Evolutionary conservation across 306 rosid genomes (phyloP).

Genomic region (Cicer bijugum): DNA sequence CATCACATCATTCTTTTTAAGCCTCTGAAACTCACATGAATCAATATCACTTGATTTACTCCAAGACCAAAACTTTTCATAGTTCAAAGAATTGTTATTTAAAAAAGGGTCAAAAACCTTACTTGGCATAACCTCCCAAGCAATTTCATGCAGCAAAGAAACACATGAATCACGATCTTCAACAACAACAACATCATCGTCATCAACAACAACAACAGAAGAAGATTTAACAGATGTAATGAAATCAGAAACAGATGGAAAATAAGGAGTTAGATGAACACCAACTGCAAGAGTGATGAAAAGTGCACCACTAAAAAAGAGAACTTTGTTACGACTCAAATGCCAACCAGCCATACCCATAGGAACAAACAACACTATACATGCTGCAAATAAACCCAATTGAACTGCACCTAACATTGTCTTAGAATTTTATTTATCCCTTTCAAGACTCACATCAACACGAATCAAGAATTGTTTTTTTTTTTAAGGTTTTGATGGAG

Average conservation of each 20-base stretch:
- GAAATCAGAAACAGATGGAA: conserved; percentile 75
- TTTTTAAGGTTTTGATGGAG: background rate
- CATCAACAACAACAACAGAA: conserved; percentile 47
- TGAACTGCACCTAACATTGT: conserved; percentile 78
- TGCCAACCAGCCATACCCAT: conserved; percentile 99
- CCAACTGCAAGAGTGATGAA: conserved; percentile 93
- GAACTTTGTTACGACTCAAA: conserved; percentile 90
- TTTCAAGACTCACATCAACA: conserved; percentile 44
- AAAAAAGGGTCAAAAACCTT: conserved; percentile 47
- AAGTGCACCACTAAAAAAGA: conserved; percentile 90
- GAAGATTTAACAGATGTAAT: conserved; percentile 69
- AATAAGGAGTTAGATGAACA: conserved; percentile 88
- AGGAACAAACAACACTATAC: conserved; percentile 85
- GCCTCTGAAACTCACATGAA: conserved; percentile 69
- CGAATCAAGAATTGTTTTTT: background rate
- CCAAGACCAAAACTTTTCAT: conserved; percentile 71
- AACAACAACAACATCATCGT: conserved; percentile 50
- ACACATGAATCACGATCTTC: conserved; percentile 77
- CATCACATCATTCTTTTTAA: conserved; percentile 54
- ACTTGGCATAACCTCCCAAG: conserved; percentile 60
- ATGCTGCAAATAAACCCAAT: conserved; percentile 80
- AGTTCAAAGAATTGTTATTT: conserved; percentile 58
- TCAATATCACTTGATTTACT: conserved; percentile 51
- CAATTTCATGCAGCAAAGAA: conserved; percentile 73
- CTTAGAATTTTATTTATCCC: background rate